phyloP scores from a whole-genome alignment of 805 yeast genomes.

The Danielia reshetovae region DNA sequence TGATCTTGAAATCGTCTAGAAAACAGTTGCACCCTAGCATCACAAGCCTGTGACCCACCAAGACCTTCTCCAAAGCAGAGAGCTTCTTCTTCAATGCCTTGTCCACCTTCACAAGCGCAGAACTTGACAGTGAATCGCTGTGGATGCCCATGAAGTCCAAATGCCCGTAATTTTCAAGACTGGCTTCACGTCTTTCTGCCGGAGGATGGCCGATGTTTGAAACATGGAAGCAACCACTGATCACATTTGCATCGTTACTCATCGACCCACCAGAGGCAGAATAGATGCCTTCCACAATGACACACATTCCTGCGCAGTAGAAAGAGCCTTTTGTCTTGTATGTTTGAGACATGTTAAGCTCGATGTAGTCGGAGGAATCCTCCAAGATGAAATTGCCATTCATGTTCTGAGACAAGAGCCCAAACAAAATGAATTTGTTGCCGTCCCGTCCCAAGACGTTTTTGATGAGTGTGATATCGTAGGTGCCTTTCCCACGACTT shows the following conservation, averaged over 20 bases:
- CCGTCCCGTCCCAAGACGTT: constrained; percentile 86
- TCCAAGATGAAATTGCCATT: constrained; percentile 74
- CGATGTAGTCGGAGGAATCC: constrained; percentile 74
- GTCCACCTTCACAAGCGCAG: constrained; percentile 51
- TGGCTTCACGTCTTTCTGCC: constrained; percentile 65
- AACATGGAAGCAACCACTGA: constrained; percentile 59
- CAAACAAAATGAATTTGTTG: constrained; percentile 69
- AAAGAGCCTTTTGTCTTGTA: constrained; percentile 61
- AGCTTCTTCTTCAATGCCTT: constrained; percentile 53
- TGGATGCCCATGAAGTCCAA: constrained; percentile 60
- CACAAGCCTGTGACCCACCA: constrained; percentile 55
- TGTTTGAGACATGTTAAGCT: constrained; percentile 60
- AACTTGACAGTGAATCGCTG: constrained; percentile 20
- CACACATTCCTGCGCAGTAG: constrained; percentile 70
- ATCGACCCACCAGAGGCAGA: constrained; percentile 53
- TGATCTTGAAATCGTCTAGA: constrained; percentile 54
- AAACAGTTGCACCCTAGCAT: constrained; percentile 73
- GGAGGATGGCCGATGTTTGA: constrained; percentile 83
- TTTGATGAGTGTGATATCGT: constrained; percentile 64
- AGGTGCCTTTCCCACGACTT: constrained; percentile 6
- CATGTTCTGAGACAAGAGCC: constrained; percentile 60
- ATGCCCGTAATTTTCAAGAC: constrained; percentile 72
- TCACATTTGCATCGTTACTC: constrained; percentile 24
- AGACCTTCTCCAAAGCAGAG: constrained; percentile 51
- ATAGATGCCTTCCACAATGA: constrained; percentile 82